A percentile compares a stretch with the other conserved stretches of the same genome.
These are phyloP conservation scores for Fonsecaea pugnacius DNA, from an alignment of 2,329 filamentous ascomycete species.

Conservation along the genomic window DNA sequence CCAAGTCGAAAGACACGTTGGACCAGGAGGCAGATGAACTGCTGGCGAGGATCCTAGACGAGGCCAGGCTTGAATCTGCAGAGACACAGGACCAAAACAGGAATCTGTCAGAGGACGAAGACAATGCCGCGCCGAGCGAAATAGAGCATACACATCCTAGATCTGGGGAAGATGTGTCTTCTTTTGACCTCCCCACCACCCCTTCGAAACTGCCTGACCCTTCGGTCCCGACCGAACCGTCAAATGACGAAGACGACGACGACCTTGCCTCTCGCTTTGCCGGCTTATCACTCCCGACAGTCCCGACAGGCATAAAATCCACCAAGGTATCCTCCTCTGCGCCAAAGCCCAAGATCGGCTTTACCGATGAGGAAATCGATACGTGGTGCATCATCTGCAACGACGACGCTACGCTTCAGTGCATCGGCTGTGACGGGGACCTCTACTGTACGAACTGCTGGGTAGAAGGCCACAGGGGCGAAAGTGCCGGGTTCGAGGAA, in stretches of 20 bases:
- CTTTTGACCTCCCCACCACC: conserved; percentile 31
- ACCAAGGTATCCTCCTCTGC: conserved; percentile 36
- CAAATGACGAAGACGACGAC: conserved; percentile 33
- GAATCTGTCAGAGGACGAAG: conserved; percentile 4
- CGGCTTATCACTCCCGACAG: conserved; percentile 37
- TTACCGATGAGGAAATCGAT: conserved; percentile 71
- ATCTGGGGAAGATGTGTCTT: neutral
- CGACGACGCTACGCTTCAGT: conserved; percentile 74
- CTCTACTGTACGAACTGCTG: conserved; percentile 80
- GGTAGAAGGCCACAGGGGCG: conserved; percentile 77
- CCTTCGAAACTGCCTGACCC: conserved; percentile 32
- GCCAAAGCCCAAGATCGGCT: conserved; percentile 45
- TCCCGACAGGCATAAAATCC: conserved; percentile 33
- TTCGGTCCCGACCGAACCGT: conserved; percentile 5
- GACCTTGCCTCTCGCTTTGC: conserved; percentile 36
- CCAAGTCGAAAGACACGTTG: conserved; percentile 22
- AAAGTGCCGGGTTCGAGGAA: conserved; percentile 71
- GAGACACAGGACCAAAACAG: conserved; percentile 18
- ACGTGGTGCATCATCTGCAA: conserved; percentile 83
- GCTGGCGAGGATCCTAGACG: conserved; percentile 40
- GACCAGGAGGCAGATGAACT: conserved; percentile 40
- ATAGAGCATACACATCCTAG: neutral
- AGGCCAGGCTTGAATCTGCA: conserved; percentile 34
- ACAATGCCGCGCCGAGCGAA: conserved; percentile 5
- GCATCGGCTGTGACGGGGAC: conserved; percentile 71